These are phyloP conservation scores for Yamadazyma diddensiae DNA, from an alignment of 1,139 yeast species.

Conservation along the genomic window DNA sequence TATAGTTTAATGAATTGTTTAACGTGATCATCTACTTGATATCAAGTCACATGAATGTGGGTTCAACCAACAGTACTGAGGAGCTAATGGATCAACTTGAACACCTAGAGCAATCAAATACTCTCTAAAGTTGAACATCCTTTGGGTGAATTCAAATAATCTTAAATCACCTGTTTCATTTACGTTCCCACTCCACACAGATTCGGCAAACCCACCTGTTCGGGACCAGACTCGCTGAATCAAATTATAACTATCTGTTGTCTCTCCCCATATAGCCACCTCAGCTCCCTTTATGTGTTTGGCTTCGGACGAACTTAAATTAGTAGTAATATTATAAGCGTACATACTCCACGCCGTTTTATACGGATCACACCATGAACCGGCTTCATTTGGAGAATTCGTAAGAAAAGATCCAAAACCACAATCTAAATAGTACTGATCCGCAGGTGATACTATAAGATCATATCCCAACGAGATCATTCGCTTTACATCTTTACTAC, in stretches of 20 bases:
- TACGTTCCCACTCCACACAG: slow-evolving; percentile 43
- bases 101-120: slow-evolving; percentile 39
- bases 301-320: slow-evolving; percentile 31
- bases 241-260: slow-evolving; percentile 35
- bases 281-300: slow-evolving; percentile 43
- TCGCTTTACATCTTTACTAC: slow-evolving; percentile 23
- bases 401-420: slow-evolving; percentile 45
- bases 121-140: slow-evolving; percentile 45
- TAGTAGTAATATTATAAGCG: slow-evolving; percentile 33
- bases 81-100: slow-evolving; percentile 38
- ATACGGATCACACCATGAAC: slow-evolving; percentile 52
- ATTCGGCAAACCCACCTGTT: slow-evolving; percentile 47
- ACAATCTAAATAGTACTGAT: slow-evolving; percentile 44
- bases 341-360: slow-evolving; percentile 46
- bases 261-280: slow-evolving; percentile 47
- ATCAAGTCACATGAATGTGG: slow-evolving; percentile 40
- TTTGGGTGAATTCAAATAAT: slow-evolving; percentile 31
- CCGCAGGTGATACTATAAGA: slow-evolving; percentile 38
- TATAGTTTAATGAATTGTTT: too few relatives aligned
- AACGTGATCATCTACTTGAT: neutral
- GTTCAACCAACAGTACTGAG: slow-evolving; percentile 36
- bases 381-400: slow-evolving; percentile 42
- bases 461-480: slow-evolving; percentile 40
- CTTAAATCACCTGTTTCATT: slow-evolving; percentile 29
- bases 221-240: slow-evolving; percentile 49